Conservation (phyloP, 2,329 filamentous ascomycete species). For the Magnaporthiopsis rhizophila region DNA sequence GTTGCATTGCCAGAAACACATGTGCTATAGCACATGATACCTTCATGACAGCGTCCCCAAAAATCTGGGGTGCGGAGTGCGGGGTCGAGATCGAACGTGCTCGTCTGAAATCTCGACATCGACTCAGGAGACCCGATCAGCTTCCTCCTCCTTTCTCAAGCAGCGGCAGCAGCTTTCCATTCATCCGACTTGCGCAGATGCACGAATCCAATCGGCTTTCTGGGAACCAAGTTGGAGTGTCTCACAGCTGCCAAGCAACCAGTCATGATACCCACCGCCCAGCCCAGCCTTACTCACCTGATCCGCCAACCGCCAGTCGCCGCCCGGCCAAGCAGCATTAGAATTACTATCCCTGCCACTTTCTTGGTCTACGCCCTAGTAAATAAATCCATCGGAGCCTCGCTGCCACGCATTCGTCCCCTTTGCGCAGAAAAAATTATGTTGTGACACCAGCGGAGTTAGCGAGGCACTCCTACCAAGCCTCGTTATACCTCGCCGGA, state of each 20-base stretch:
- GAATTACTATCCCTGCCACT: background rate
- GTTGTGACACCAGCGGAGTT: background rate
- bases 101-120: no score
- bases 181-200: no score
- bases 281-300: background rate
- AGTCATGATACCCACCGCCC: background rate
- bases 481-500: background rate
- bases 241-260: background rate
- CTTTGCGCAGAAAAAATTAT: background rate
- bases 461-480: background rate
- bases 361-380: background rate
- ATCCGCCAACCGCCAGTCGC: background rate
- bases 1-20: background rate
- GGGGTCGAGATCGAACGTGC: no score
- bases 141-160: no score
- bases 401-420: background rate
- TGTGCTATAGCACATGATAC: background rate
- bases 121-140: no score
- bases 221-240: no score
- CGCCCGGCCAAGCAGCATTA: background rate
- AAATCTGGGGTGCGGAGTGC: no score
- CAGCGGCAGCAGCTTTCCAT: no score
- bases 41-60: background rate
- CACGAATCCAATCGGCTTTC: no score
- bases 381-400: background rate